Conservation (phyloP, 345 rosid genomes). For the Odontarrhena argentea region DNA sequence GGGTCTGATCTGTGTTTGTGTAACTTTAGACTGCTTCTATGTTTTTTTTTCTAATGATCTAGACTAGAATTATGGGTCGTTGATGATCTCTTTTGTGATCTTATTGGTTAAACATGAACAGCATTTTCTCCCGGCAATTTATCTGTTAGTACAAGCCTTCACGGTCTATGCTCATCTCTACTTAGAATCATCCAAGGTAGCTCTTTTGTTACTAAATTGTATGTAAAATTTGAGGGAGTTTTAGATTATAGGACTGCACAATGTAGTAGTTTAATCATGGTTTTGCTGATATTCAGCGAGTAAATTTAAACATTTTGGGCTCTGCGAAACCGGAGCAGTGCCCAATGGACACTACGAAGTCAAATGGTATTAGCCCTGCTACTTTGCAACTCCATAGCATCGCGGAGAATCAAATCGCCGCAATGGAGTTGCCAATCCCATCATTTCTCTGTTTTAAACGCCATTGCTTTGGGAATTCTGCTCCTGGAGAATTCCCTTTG, state of each 20-base stretch:
- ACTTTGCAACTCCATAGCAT: conserved; percentile 35
- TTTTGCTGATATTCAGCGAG: conserved; percentile 27
- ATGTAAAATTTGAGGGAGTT: conserved; percentile 6
- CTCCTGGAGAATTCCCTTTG: conserved; percentile 39
- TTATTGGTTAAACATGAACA: conserved; percentile 33
- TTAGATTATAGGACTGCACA: conserved; percentile 26
- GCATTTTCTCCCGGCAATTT: conserved; percentile 1
- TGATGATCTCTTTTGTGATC: conserved; percentile 36
- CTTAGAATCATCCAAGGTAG: conserved; percentile 27
- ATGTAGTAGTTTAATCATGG: conserved; percentile 31
- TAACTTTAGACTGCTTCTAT: not conserved
- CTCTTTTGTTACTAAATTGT: conserved; percentile 16
- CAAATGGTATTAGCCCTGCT: conserved; percentile 33
- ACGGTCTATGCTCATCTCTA: conserved; percentile 8
- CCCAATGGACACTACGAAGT: conserved; percentile 39
- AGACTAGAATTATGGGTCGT: conserved; percentile 2
- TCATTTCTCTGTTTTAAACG: conserved; percentile 26
- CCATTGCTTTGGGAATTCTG: conserved; percentile 36
- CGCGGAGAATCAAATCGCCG: conserved; percentile 17
- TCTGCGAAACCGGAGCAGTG: conserved; percentile 33
- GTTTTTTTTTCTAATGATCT: conserved; percentile 16
- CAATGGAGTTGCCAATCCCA: conserved; percentile 25
- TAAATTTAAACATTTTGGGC: conserved; percentile 17
- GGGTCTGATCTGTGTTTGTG: conserved; percentile 35
- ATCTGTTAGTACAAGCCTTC: conserved; percentile 1